Conservation (phyloP, 176 grass and related monocot species). For the Triticum aestivum region DNA sequence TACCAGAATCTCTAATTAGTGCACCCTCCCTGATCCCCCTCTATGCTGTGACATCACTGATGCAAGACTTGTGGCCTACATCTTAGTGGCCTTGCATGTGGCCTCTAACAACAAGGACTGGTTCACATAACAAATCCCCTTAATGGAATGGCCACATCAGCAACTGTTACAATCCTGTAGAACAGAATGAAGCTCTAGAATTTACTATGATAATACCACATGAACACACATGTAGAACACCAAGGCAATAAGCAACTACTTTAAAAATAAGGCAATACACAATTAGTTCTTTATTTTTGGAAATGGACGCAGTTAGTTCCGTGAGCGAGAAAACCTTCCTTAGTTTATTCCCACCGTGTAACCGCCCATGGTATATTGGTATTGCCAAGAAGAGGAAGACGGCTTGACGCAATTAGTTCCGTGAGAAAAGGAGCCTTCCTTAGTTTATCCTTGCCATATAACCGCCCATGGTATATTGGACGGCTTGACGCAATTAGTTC, state of each 20-base stretch:
- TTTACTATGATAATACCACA: not conserved
- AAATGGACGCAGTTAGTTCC: not conserved
- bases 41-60: slow-evolving; percentile 16
- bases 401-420: slow-evolving; percentile 9
- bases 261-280: not conserved
- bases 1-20: slow-evolving; percentile 33
- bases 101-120: not conserved
- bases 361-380: not conserved
- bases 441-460: not conserved
- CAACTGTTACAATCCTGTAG: not conserved
- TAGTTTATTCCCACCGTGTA: not conserved
- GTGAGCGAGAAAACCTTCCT: not conserved
- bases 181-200: not conserved
- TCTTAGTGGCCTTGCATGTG: slow-evolving; percentile 32
- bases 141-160: slow-evolving; percentile 22
- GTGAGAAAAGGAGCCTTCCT: not conserved
- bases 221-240: not conserved
- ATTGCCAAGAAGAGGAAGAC: not conserved
- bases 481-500: slow-evolving; percentile 8
- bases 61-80: not conserved
- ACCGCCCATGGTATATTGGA: not conserved
- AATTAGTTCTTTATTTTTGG: not conserved
- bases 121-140: not conserved
- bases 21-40: slow-evolving; percentile 16
- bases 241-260: not conserved